A percentile compares a stretch with the other conserved stretches of the same genome.
Conservation (phyloP, 1,284 basidiomycete species). For the Inonotus hispidus region DNA sequence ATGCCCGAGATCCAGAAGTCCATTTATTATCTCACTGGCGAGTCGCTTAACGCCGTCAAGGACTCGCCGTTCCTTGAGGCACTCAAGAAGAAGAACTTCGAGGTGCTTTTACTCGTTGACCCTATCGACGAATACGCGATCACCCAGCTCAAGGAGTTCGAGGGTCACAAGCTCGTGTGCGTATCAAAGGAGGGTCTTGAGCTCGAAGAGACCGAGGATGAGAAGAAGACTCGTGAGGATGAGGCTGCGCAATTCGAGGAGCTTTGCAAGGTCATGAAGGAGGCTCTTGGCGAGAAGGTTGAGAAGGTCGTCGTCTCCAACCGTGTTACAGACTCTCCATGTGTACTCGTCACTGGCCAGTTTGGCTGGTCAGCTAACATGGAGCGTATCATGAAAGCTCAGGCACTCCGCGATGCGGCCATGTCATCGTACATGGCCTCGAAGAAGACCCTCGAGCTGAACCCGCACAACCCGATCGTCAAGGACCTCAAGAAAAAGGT, state of each 20-base stretch:
- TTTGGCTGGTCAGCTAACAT: slow-evolving; percentile 99
- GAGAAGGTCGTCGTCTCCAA: slow-evolving; percentile 99
- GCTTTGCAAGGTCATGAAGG: slow-evolving; percentile 95
- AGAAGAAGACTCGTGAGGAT: slow-evolving; percentile 90
- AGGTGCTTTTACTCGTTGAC: slow-evolving; percentile 96
- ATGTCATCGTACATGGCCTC: slow-evolving; percentile 99
- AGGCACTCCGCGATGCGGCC: slow-evolving; percentile 96
- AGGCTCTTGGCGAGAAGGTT: slow-evolving; percentile 98
- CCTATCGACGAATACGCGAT: slow-evolving; percentile 98
- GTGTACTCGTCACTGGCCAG: slow-evolving; percentile 96
- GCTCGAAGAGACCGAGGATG: slow-evolving; percentile 98
- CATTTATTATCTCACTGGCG: slow-evolving; percentile 99
- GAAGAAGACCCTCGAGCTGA: slow-evolving; percentile 99
- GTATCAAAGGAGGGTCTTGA: slow-evolving; percentile 99
- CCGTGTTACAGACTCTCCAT: slow-evolving; percentile 95
- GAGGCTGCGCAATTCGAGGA: slow-evolving; percentile 84
- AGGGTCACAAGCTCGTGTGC: slow-evolving; percentile 96
- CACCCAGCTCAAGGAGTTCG: slow-evolving; percentile 99
- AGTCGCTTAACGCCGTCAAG: slow-evolving; percentile 86
- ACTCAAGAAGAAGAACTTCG: slow-evolving; percentile 99
- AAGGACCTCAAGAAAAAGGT: slow-evolving; percentile 96
- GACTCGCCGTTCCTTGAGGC: slow-evolving; percentile 99
- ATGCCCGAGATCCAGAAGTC: slow-evolving; percentile 99
- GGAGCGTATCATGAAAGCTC: slow-evolving; percentile 99
- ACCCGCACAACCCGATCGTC: slow-evolving; percentile 91